A percentile compares a stretch with the other conserved stretches of the same genome.
These are phyloP conservation scores for Nicotiana noctiflora DNA, from an alignment of 257 asterid genomes.

Conservation along the genomic window DNA sequence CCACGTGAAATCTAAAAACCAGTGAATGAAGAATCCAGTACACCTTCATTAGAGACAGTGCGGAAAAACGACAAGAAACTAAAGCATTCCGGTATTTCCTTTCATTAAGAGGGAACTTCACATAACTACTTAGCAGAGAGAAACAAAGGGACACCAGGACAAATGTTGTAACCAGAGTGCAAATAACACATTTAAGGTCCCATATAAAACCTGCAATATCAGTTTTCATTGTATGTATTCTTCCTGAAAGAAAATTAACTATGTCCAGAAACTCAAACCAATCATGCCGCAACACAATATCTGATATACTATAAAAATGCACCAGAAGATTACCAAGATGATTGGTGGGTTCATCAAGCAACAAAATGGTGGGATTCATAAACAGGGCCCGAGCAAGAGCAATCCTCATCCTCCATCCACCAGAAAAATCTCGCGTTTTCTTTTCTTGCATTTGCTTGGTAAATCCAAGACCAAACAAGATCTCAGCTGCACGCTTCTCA, in stretches of 20 bases:
- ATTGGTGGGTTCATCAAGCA: constrained; percentile 97
- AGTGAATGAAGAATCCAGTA: neutral
- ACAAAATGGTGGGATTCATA: constrained; percentile 87
- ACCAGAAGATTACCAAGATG: constrained; percentile 66
- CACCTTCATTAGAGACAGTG: neutral
- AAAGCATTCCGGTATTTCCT: neutral
- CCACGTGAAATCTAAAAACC: neutral
- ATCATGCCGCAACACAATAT: neutral
- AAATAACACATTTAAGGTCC: neutral
- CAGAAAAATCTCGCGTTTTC: constrained; percentile 94
- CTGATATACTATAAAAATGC: neutral
- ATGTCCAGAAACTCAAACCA: neutral
- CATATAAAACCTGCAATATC: neutral
- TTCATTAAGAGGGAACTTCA: neutral
- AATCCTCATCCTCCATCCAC: constrained; percentile 99
- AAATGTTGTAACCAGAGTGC: neutral
- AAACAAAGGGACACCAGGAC: neutral
- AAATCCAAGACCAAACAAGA: constrained; percentile 88
- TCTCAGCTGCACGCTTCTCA: constrained; percentile 98
- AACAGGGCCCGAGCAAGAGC: constrained; percentile 95
- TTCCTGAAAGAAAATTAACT: too few species aligned
- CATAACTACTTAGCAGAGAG: neutral
- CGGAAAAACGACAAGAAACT: neutral
- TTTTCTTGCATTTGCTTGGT: constrained; percentile 79
- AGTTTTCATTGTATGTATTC: neutral